Evolutionary conservation across 148 eudicot species (phyloP).

Genomic region (Diospyros kaki): DNA sequence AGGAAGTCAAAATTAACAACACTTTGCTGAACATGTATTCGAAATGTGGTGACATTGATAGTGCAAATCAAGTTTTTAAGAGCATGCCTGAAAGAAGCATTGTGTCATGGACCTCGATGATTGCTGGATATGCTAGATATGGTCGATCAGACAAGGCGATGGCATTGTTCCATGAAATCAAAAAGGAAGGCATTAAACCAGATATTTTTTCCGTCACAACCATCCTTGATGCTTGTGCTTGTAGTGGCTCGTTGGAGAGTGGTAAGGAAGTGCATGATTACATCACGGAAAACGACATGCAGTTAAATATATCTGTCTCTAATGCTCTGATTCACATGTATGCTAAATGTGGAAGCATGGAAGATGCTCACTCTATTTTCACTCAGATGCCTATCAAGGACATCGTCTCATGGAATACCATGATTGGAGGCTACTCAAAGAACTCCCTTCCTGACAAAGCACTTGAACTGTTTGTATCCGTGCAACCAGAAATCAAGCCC

Average conservation of each 20-base stretch:
- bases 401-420: slow-evolving; percentile 58
- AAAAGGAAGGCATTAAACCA: slow-evolving; percentile 32
- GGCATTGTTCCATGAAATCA: slow-evolving; percentile 49
- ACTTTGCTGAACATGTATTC: slow-evolving; percentile 56
- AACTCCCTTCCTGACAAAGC: slow-evolving; percentile 51
- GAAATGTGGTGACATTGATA: slow-evolving; percentile 48
- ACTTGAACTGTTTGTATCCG: slow-evolving; percentile 34
- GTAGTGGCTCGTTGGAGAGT: slow-evolving; percentile 38
- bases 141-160: slow-evolving; percentile 42
- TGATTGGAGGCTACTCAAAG: slow-evolving; percentile 66
- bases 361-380: slow-evolving; percentile 44
- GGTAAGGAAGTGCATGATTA: slow-evolving; percentile 51
- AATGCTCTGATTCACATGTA: slow-evolving; percentile 73
- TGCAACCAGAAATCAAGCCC: slow-evolving; percentile 46
- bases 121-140: slow-evolving; percentile 47
- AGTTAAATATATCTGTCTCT: slow-evolving; percentile 30
- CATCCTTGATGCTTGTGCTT: slow-evolving; percentile 62
- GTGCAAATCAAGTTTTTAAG: slow-evolving; percentile 32
- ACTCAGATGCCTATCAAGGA: slow-evolving; percentile 37
- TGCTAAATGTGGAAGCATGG: slow-evolving; percentile 67
- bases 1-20: slow-evolving; percentile 39
- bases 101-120: slow-evolving; percentile 63
- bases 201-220: slow-evolving; percentile 44
- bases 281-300: slow-evolving; percentile 32
- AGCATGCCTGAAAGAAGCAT: slow-evolving; percentile 43